Evolutionary conservation across 2,329 filamentous ascomycete species (phyloP), one percentile per base, ranked within the genome.

Genomic region (Ilyonectria sp.): DNA sequence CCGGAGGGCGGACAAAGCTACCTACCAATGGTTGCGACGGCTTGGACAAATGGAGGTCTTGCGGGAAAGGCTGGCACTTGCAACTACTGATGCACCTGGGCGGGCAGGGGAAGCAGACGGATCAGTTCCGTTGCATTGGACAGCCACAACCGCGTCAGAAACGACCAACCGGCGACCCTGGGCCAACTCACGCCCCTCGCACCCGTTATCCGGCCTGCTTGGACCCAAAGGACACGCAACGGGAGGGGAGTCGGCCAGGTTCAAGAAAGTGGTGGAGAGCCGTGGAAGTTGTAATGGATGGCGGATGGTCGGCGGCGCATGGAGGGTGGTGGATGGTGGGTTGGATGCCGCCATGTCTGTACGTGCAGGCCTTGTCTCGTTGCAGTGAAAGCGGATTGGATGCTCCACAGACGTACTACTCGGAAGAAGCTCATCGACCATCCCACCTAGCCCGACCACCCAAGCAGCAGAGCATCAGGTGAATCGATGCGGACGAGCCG

Each of bases 321-420:
- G 56, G 44, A 29, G 35, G 44, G 43, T 66, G 19, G 37, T 60
- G 63, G 65, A 60, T 71, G 70, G 69, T 75, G 66, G 68, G 60
- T 63, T 75, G 63, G 68, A 64, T 67, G 67, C 63, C 57, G 58
- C 59, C 52, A 46, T 65, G 33, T 40, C 54, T 71, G 71, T 69
- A 72, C 69, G 75, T 74, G 73, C 73, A 74, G 69, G 71, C 63
- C 70, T 67, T 60, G 55, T 69, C 67, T 64, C 58, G 72, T 75
- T 72, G 67, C 74, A 76, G 65, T 71, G 74, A 72, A 75, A 75
- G 74, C 74, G 74, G 72, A 76, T 76, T 75, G 74, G 72, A 63
- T 61, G 64, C 72, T 74, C 73, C 74, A 72, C 72, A 75, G 58
- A 68, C 63, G 59, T 70, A 63, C 67, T 72, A 70, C 70, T 64